Conservation (phyloP, 2,329 filamentous ascomycete genomes). For the Colletotrichum sp. region DNA sequence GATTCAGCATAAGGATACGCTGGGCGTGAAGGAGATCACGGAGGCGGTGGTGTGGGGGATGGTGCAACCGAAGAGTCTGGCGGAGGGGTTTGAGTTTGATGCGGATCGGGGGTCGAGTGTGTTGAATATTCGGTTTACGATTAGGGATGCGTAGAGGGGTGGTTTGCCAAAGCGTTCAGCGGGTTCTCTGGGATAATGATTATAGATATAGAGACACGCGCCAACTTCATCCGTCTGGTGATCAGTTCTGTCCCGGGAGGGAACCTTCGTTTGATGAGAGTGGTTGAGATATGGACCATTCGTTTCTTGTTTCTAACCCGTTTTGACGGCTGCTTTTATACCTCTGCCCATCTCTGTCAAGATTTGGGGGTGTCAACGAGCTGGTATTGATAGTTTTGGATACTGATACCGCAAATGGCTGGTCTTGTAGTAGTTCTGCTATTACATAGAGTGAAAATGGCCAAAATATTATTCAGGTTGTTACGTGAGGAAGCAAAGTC, state of each 20-base stretch:
- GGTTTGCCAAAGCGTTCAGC: too few relatives aligned
- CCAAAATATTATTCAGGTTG: fast-evolving
- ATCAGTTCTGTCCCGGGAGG: fast-evolving
- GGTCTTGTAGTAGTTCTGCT: fast-evolving
- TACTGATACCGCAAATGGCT: not conserved
- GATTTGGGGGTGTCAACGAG: too few relatives aligned
- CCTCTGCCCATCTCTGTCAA: too few relatives aligned
- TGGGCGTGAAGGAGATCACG: not conserved
- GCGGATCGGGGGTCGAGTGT: not conserved
- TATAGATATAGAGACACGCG: too few relatives aligned
- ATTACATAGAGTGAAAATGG: too few relatives aligned
- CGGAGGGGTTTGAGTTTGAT: not conserved
- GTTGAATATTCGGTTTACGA: not conserved
- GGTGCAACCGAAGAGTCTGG: not conserved
- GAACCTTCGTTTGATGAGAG: not conserved
- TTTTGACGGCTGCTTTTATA: too few relatives aligned
- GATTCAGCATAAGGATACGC: not conserved
- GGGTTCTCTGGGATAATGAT: too few relatives aligned
- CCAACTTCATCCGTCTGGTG: not conserved
- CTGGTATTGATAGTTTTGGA: fast-evolving
- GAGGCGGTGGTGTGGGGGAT: not conserved
- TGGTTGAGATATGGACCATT: not conserved
- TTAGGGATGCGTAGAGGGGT: not conserved
- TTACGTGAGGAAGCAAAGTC: not conserved
- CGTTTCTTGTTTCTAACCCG: too few relatives aligned